Evolutionary conservation across 352 stramenopile species (phyloP).

Genomic region (Lagenidium giganteum): DNA sequence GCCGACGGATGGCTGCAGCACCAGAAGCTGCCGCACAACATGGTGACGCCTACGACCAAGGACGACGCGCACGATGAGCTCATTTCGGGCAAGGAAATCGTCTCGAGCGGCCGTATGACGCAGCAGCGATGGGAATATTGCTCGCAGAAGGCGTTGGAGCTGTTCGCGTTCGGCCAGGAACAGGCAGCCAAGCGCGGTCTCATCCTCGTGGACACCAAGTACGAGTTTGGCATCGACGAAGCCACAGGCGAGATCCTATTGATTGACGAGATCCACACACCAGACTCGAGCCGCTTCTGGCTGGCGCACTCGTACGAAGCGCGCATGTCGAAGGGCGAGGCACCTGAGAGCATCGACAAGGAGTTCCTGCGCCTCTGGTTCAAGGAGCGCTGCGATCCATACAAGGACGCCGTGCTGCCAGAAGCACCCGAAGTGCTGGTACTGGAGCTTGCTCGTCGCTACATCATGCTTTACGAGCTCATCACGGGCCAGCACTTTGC

Average conservation of each 20-base stretch:
- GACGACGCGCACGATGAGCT: conserved; percentile 96
- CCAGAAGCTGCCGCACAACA: conserved; percentile 89
- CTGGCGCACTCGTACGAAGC: conserved; percentile 86
- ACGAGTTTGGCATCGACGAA: conserved; percentile 71
- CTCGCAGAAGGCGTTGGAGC: conserved; percentile 82
- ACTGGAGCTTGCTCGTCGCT: conserved; percentile 91
- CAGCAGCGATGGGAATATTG: conserved; percentile 95
- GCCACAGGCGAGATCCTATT: conserved; percentile 92
- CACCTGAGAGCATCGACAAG: conserved; percentile 99
- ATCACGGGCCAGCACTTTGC: conserved; percentile 94
- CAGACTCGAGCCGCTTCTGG: conserved; percentile 95
- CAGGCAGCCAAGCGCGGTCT: conserved; percentile 87
- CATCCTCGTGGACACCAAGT: conserved; percentile 98
- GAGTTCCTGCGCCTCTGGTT: conserved; percentile 99
- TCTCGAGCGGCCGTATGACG: conserved; percentile 91
- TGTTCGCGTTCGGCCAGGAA: conserved; percentile 89
- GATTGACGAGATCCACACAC: conserved; percentile 98
- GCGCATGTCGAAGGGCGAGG: conserved; percentile 72
- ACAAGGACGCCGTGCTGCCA: conserved; percentile 92
- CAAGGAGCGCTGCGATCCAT: conserved; percentile 95
- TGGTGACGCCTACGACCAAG: conserved; percentile 98
- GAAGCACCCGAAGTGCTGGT: conserved; percentile 95
- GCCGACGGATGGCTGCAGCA: conserved; percentile 95
- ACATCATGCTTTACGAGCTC: conserved; percentile 98
- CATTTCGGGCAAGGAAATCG: conserved; percentile 91